Percentiles rank a stretch among this genome's conserved stretches.
These are phyloP conservation scores for Acer negundo DNA, from an alignment of 345 rosid genomes.

Conservation along the genomic window DNA sequence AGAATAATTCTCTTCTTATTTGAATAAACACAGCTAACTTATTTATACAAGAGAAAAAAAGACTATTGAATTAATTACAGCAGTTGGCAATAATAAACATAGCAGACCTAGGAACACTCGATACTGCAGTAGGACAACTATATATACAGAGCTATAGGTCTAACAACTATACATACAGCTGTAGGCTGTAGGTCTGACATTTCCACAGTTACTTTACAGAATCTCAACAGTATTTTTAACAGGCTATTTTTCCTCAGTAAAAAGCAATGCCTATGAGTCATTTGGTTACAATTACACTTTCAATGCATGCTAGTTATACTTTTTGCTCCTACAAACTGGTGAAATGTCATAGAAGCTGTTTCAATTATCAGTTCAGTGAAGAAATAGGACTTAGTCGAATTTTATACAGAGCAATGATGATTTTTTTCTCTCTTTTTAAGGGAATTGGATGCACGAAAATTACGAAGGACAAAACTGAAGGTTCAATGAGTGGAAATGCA, in stretches of 20 bases:
- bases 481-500: slow-evolving; percentile 59
- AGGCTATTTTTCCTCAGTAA: background rate
- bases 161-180: too few species aligned
- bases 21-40: too few species aligned
- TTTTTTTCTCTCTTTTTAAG: slow-evolving; percentile 26
- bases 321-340: background rate
- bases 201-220: too few species aligned
- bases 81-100: too few species aligned
- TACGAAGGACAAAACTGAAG: slow-evolving; percentile 68
- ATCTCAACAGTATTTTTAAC: background rate
- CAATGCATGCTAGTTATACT: background rate
- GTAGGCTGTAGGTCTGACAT: too few species aligned
- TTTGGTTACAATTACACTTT: slow-evolving; percentile 2
- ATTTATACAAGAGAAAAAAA: too few species aligned
- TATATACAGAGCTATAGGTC: too few species aligned
- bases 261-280: background rate
- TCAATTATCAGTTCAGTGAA: background rate
- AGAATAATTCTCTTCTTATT: too few species aligned
- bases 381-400: background rate
- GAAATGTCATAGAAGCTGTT: background rate
- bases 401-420: slow-evolving; percentile 6
- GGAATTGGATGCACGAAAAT: slow-evolving; percentile 97
- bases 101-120: too few species aligned
- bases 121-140: too few species aligned
- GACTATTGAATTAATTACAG: too few species aligned